Conservation (phyloP, 2,329 filamentous ascomycete species). For the Davidsoniella eucalypti region DNA sequence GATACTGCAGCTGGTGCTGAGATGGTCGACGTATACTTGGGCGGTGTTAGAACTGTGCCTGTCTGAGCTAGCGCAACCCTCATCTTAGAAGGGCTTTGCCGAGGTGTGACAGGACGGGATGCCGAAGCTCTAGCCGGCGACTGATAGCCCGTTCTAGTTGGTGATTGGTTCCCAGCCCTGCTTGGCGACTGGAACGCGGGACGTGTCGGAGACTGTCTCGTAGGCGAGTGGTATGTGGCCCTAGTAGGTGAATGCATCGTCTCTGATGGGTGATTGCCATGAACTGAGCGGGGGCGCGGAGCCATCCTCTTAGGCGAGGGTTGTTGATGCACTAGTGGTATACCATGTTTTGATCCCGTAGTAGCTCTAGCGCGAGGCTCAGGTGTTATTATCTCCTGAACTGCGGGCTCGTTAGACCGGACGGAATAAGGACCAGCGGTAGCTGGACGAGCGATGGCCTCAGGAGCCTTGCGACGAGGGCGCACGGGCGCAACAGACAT, state of each 20-base stretch:
- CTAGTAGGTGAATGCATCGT: constrained; percentile 8
- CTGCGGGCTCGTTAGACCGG: constrained; percentile 31
- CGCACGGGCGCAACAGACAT: constrained; percentile 49
- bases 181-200: not conserved
- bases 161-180: not conserved
- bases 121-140: constrained; percentile 5
- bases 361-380: constrained; percentile 29
- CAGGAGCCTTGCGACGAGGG: constrained; percentile 40
- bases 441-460: constrained; percentile 41
- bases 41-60: not conserved
- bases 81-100: constrained; percentile 9
- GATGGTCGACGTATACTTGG: constrained; percentile 1
- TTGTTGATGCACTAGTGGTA: constrained; percentile 23
- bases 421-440: constrained; percentile 51
- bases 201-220: constrained; percentile 5
- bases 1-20: not conserved
- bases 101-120: constrained; percentile 7
- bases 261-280: constrained; percentile 8
- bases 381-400: constrained; percentile 19
- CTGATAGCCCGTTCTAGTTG: constrained; percentile 2
- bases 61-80: constrained; percentile 3
- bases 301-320: constrained; percentile 36
- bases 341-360: constrained; percentile 24
- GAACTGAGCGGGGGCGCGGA: constrained; percentile 21
- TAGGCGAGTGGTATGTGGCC: not conserved